phyloP scores from a whole-genome alignment of 805 yeast species.

The Candida odintsovae region DNA sequence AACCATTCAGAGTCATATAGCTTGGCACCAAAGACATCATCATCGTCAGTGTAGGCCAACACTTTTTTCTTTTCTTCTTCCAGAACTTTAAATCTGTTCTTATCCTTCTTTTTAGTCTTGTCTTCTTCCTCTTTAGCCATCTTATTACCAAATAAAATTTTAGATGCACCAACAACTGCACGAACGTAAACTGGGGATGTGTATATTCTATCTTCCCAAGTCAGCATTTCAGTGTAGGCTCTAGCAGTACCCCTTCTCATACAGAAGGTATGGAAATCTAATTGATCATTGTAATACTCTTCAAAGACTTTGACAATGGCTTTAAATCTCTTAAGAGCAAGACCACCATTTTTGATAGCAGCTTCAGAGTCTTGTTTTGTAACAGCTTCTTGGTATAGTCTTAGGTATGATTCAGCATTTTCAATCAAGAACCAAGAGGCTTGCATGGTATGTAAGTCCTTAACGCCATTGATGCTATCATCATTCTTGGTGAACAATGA shows the following conservation, averaged over 20 bases:
- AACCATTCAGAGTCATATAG: slow-evolving; percentile 34
- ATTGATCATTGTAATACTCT: slow-evolving; percentile 75
- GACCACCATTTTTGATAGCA: slow-evolving; percentile 48
- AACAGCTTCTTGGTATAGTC: slow-evolving; percentile 45
- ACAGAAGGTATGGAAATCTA: slow-evolving; percentile 92
- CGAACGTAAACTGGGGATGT: slow-evolving; percentile 67
- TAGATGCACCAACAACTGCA: slow-evolving; percentile 59
- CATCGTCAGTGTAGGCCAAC: slow-evolving; percentile 38
- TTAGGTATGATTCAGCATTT: slow-evolving; percentile 74
- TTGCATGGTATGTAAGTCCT: slow-evolving; percentile 84
- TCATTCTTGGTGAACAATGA: slow-evolving; percentile 85
- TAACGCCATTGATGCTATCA: slow-evolving; percentile 73
- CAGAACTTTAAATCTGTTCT: slow-evolving; percentile 49
- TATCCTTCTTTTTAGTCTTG: slow-evolving; percentile 43
- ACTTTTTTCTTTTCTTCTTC: slow-evolving; percentile 44
- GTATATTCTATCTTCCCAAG: slow-evolving; percentile 78
- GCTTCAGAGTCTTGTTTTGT: slow-evolving; percentile 32
- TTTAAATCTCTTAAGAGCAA: slow-evolving; percentile 73
- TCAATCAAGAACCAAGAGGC: slow-evolving; percentile 86
- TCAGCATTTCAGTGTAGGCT: slow-evolving; percentile 67
- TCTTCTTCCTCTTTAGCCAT: slow-evolving; percentile 9
- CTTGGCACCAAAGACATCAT: slow-evolving; percentile 55
- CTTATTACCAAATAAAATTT: slow-evolving; percentile 33
- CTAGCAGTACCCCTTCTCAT: slow-evolving; percentile 87
- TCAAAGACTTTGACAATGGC: slow-evolving; percentile 63